Evolutionary conservation across 768 basidiomycete species (phyloP), one percentile per base, ranked within the genome.

Genomic region (Trametes gibbosa): DNA sequence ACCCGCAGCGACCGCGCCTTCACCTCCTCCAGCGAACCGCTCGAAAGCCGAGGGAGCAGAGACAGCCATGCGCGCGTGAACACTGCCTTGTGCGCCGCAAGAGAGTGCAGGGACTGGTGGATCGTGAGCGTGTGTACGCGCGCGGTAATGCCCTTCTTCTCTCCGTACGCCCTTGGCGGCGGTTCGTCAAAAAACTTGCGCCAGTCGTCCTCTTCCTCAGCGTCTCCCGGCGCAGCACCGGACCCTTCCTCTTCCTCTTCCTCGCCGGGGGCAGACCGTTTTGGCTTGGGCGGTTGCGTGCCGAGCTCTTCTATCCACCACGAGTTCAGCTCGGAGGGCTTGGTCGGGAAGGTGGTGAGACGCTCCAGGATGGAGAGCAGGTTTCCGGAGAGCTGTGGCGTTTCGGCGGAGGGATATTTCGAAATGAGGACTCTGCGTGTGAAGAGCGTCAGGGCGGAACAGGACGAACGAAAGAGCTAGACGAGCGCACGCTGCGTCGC

Each of bases 31-130:
- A 65, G 68, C 9, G 75, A 63, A 37, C 71, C 68, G 12, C 78
- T 61, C 0, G 79, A 81, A 10, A 93, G 70, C 24, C 77, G 78
- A 0, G 89, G 85, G 5, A 95, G 74, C 10, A 95, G 75, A 1
- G 79, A 75, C 8, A 93, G 77, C 92, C 93, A 95, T n/a, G 84
- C 77, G 12, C 84, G 79, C 7, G 90, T 90, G 69, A 95, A 94
- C 3, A 90, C 85, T 0, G 88, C 87, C 9, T 83, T 80, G 72
- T 95, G 93, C 3, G 90, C 89, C 13, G 83, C 71, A 2, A 93
- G 75, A 8, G 88, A 83, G 65, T 93, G 89, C 8, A 95, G 72
- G 14, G 85, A 87, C 71, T 91, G 87, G 65, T 92, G 88, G 35
- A 89, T 73, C 2, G 87, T 89, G 69, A 93, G 72, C 53, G 79